Evolutionary conservation across 2,329 filamentous ascomycete species (phyloP), one percentile per base, ranked within the genome.

Genomic region (Botryotinia narcissicola): DNA sequence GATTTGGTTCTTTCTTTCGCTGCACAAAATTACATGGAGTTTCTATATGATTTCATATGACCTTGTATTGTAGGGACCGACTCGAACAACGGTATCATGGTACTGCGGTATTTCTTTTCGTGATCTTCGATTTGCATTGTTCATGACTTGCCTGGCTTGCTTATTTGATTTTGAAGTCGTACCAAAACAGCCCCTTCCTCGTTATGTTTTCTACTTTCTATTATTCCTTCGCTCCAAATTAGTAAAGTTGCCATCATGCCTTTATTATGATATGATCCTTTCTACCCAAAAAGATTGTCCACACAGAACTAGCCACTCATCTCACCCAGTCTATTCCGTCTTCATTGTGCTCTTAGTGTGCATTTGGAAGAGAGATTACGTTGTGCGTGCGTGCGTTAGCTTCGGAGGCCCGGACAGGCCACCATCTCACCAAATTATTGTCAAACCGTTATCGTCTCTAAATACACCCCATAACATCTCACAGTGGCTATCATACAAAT

Each of bases 391-490:
- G 63, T 66, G 29, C 29, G 32, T 51, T 22, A 29, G 63, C 44
- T 25, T 57, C 48, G n/a, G 35, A 68, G 40, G 66, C n/a, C 48
- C 35, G 5, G 18, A 42, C 48, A 57, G 46, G 35, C n/a, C 66
- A 68, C 35, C 25, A 29, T 37, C 35, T 71, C 69, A 71, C 42
- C 32, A 63, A 22, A 29, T 6, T 29, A 29, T 64, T 42, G 59
- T 71, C 69, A 71, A 71, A 71, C 69, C 35, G 14, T 37, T 40
- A 40, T 51, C 32, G 69, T 71, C 69, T 71, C 69, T 12, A 71
- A 54, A 22, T 42, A 42, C 37, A 54, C 32, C 59, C n/a, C 57
- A 62, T 14, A 44, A 32, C 25, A 35, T 46, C 42, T 40, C 22
- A 46, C 29, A n/a, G 40, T 40, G 59, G 3, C 7, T 16, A 64